Conservation (phyloP, 306 rosid species). For the Arachis stenosperma region DNA sequence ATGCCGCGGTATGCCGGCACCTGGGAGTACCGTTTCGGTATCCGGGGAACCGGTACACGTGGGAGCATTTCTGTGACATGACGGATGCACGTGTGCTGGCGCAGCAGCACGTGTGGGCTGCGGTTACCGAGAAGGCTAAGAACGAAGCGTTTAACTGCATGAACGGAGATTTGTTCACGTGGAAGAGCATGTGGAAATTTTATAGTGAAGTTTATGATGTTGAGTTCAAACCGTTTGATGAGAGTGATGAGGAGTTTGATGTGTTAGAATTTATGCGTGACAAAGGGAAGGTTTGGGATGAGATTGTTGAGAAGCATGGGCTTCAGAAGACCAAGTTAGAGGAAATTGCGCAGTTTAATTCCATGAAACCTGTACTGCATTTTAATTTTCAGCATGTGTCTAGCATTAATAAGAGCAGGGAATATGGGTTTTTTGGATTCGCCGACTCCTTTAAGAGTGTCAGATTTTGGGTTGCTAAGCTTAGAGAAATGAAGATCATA, state of each 20-base stretch:
- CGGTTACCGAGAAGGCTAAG: conserved; percentile 26
- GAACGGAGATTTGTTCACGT: conserved; percentile 45
- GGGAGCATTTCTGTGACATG: conserved; percentile 59
- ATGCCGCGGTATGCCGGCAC: conserved; percentile 41
- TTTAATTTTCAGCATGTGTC: conserved; percentile 53
- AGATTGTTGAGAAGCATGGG: conserved; percentile 46
- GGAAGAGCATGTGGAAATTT: conserved; percentile 47
- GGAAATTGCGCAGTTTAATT: conserved; percentile 33
- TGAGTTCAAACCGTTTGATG: conserved; percentile 41
- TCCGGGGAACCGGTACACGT: conserved; percentile 42
- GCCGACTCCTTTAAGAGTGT: conserved; percentile 44
- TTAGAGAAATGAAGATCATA: conserved; percentile 46
- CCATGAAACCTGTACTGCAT: neutral
- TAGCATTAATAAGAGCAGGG: conserved; percentile 49
- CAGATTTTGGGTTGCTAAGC: conserved; percentile 31
- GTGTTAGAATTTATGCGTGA: conserved; percentile 43
- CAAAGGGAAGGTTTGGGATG: conserved; percentile 48
- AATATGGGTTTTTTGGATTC: conserved; percentile 43
- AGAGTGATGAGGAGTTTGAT: conserved; percentile 22
- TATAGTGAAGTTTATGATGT: conserved; percentile 25
- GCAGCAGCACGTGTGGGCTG: conserved; percentile 56
- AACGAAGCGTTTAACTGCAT: conserved; percentile 52
- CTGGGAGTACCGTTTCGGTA: conserved; percentile 40
- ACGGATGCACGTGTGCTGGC: conserved; percentile 42
- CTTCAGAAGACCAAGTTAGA: conserved; percentile 45